These are phyloP conservation scores for Bipolaris victoriae DNA, from an alignment of 2,329 filamentous ascomycete genomes.

Conservation along the genomic window DNA sequence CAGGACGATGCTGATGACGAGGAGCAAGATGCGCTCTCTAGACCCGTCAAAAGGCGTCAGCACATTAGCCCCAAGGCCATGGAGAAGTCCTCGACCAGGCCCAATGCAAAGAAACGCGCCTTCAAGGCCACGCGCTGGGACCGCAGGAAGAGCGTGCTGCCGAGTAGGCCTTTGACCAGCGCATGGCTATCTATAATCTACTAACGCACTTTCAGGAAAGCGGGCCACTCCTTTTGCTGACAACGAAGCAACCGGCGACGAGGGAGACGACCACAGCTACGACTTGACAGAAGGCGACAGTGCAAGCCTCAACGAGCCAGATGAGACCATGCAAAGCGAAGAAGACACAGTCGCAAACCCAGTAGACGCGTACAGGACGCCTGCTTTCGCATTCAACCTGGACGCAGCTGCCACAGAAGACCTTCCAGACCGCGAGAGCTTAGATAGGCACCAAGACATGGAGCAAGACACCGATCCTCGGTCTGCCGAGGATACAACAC, in stretches of 20 bases:
- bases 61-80: constrained; percentile 45
- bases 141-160: constrained; percentile 43
- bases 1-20: constrained; percentile 27
- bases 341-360: neutral
- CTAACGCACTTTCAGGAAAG: constrained; percentile 38
- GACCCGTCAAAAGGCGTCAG: constrained; percentile 54
- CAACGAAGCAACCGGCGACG: constrained; percentile 13
- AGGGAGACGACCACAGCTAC: constrained; percentile 13
- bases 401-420: neutral
- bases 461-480: constrained; percentile 3
- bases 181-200: neutral
- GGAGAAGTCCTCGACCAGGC: constrained; percentile 30
- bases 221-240: constrained; percentile 12
- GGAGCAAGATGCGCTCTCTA: constrained; percentile 44
- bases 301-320: constrained; percentile 16
- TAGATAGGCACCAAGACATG: constrained; percentile 6
- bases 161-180: constrained; percentile 30
- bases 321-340: constrained; percentile 4
- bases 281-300: constrained; percentile 23
- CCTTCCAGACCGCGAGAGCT: constrained; percentile 13
- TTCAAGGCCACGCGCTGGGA: constrained; percentile 48
- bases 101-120: constrained; percentile 35
- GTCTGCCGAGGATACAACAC: constrained; percentile 26
- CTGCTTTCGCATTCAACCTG: neutral
- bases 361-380: neutral